Evolutionary conservation across 345 rosid species (phyloP), one percentile per base, ranked within the genome.

Genomic region (Turnera subulata): DNA sequence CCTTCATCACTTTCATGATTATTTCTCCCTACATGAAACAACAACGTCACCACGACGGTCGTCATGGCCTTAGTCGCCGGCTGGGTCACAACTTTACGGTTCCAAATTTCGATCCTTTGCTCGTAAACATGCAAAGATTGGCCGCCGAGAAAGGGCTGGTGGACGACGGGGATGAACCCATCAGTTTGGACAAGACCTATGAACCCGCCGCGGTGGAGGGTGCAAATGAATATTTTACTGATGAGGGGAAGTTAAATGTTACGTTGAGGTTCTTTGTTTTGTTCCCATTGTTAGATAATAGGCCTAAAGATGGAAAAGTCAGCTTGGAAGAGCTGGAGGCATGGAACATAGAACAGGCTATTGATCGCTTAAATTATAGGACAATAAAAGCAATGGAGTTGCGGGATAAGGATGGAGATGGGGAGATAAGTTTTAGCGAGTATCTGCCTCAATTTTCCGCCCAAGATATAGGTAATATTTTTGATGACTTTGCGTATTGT

Each of bases 201-300:
- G n/a, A 19, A 16, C 35, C 47, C 11, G 39, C 32, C 33, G 73
- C 40, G 43, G 44, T 53, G 2, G 61, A 50, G 12, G 74, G 65
- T 39, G 64, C 50, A 17, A 20, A 38, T 6, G 78, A 75, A 49
- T 75, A 76, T 66, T 72, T 79, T 14, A 22, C 56, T 1, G 75
- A 76, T 19, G 72, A 76, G 1, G 83, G 77, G 45, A 69, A 22
- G 51, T 55, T 89, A 22, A 86, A 89, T 69, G 67, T 75, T 14
- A 86, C 86, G 20, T 38, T 58, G 68, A 79, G 91, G 77, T 62
- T 89, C 65, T 54, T 73, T 40, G 44, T 73, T 55, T 54, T 89
- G 76, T 89, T 89, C 68, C 91, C 91, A 8, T 55, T 82, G 57
- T 35, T 86, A 4, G 91, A 84, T 66, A 61, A 53, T 1, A 21